These are phyloP conservation scores for Halophytophthora polymorphica DNA, from an alignment of 352 stramenopile genomes.

Conservation along the genomic window DNA sequence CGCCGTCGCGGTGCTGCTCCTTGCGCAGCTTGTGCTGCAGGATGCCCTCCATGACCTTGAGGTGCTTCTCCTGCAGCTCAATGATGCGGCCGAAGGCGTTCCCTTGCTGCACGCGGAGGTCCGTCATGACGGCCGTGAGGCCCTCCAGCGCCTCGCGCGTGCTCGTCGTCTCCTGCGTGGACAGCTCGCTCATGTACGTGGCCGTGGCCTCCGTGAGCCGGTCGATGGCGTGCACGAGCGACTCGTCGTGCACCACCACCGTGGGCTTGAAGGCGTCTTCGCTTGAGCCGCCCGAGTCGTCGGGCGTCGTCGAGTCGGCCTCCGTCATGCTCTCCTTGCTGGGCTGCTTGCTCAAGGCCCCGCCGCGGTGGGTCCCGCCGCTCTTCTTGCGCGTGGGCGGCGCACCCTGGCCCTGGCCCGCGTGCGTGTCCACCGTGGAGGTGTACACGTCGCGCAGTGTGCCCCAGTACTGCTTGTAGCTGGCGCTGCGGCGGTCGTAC, in stretches of 20 bases:
- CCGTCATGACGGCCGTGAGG: conserved; percentile 48
- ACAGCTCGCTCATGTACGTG: conserved; percentile 43
- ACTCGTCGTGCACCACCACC: conserved; percentile 55
- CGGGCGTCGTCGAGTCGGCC: conserved; percentile 51
- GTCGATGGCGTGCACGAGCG: conserved; percentile 57
- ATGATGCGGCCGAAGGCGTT: conserved; percentile 45
- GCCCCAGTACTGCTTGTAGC: conserved; percentile 74
- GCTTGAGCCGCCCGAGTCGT: conserved; percentile 37
- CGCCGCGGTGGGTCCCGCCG: conserved; percentile 12
- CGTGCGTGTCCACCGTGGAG: conserved; percentile 27
- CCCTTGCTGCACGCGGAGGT: conserved; percentile 49
- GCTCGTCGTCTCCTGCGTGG: conserved; percentile 25
- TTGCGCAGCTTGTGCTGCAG: conserved; percentile 48
- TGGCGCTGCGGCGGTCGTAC: conserved; percentile 45
- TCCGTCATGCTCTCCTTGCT: conserved; percentile 27
- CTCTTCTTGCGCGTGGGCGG: too few relatives aligned
- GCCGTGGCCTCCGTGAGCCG: conserved; percentile 58
- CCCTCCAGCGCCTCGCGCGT: conserved; percentile 26
- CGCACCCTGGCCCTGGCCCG: too few relatives aligned
- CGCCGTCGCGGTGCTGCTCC: too few relatives aligned
- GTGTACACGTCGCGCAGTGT: conserved; percentile 67
- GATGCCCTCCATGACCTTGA: conserved; percentile 62
- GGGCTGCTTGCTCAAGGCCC: not conserved
- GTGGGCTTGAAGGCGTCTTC: conserved; percentile 37
- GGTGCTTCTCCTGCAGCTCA: conserved; percentile 63